A percentile compares a stretch with the other conserved stretches of the same genome.
These are phyloP conservation scores for Solidago caesia DNA, from an alignment of 129 eudicot genomes.

Conservation along the genomic window DNA sequence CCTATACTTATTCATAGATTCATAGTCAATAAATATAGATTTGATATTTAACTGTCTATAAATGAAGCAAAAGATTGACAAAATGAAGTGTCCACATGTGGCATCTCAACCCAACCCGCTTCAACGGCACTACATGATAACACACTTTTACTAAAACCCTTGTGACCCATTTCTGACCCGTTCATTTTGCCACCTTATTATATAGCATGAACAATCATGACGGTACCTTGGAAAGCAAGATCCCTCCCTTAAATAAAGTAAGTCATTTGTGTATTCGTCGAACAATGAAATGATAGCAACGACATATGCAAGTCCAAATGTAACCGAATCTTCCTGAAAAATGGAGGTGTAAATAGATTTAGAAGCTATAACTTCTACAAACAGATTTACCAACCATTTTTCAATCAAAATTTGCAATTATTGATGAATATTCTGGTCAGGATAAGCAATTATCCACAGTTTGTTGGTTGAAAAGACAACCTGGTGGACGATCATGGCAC, in stretches of 20 bases:
- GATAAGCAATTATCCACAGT: not conserved
- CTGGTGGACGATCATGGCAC: conserved; percentile 83
- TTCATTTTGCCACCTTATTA: not conserved
- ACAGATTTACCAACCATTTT: not conserved
- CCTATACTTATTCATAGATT: too few relatives aligned
- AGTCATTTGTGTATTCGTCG: conserved; percentile 87
- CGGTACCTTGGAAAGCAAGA: conserved; percentile 81
- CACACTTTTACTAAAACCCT: not conserved
- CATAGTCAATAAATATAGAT: too few relatives aligned
- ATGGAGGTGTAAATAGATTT: not conserved
- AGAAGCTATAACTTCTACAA: not conserved
- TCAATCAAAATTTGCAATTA: not conserved
- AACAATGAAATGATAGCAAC: conserved; percentile 71
- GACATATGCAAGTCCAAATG: conserved; percentile 73
- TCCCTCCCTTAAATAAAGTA: conserved; percentile 78
- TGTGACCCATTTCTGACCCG: not conserved
- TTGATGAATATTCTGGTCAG: not conserved
- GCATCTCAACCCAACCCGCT: too few relatives aligned
- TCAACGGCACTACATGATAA: too few relatives aligned
- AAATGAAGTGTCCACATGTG: not conserved
- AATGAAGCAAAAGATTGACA: not conserved
- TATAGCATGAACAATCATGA: not conserved
- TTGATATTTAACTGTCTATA: not conserved
- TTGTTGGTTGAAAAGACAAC: conserved; percentile 18
- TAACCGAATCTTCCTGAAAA: conserved; percentile 71